Conservation (phyloP, 768 basidiomycete genomes). For the Podaxis rugospora region DNA sequence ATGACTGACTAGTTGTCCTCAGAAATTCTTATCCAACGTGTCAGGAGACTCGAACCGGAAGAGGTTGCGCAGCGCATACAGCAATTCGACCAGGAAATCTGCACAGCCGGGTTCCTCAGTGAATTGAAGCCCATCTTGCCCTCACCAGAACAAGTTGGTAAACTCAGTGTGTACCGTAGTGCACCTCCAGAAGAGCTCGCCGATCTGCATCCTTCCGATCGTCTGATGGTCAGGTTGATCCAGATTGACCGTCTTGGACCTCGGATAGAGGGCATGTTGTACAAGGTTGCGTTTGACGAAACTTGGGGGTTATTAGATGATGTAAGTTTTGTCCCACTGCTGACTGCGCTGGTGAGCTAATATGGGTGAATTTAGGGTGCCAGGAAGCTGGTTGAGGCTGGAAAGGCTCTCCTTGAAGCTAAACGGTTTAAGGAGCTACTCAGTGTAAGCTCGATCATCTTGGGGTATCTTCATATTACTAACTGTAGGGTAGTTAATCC, state of each 20-base stretch:
- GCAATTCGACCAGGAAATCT: slow-evolving; percentile 82
- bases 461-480: background rate
- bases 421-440: slow-evolving; percentile 86
- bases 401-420: slow-evolving; percentile 75
- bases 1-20: slow-evolving; percentile 8
- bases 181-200: slow-evolving; percentile 84
- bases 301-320: slow-evolving; percentile 79
- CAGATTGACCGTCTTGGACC: slow-evolving; percentile 87
- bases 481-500: slow-evolving; percentile 58
- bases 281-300: slow-evolving; percentile 85
- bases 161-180: slow-evolving; percentile 85
- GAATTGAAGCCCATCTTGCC: slow-evolving; percentile 87
- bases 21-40: slow-evolving; percentile 93
- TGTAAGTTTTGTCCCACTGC: slow-evolving; percentile 34
- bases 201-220: slow-evolving; percentile 88
- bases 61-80: slow-evolving; percentile 81
- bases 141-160: slow-evolving; percentile 86
- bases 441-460: slow-evolving; percentile 45
- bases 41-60: slow-evolving; percentile 80
- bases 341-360: background rate
- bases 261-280: slow-evolving; percentile 94
- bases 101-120: slow-evolving; percentile 84
- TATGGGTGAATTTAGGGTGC: slow-evolving; percentile 52
- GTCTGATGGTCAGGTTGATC: slow-evolving; percentile 95
- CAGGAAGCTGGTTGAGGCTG: slow-evolving; percentile 76